Evolutionary conservation across 768 basidiomycete species (phyloP), one percentile per base, ranked within the genome.

Genomic region (Termitomyces sp.): DNA sequence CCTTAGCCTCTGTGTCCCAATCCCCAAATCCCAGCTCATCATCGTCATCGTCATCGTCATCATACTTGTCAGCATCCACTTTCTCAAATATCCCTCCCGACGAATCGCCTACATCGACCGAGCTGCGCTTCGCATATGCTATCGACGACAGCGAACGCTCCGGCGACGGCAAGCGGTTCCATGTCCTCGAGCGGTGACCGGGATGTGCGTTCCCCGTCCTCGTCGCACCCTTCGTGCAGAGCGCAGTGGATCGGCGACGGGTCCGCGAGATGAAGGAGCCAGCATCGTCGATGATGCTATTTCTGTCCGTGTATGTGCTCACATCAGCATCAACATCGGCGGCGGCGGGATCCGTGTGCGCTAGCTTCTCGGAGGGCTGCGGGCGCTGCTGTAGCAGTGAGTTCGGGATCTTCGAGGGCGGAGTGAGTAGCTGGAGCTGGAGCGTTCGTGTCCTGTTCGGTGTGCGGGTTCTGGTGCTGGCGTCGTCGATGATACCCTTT

Each of bases 221-320:
- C 13, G 34, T 36, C 12, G 13, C 15, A 55, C 51, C 62, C 63
- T n/a, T 68, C 68, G 12, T 65, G 65, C 18, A 70, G 66, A 18
- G 73, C 73, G 42, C 73, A 74, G 5, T 64, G 62, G 22, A 74
- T 74, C 16, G 73, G 73, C 2, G 72, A 73, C 0, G 71, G 72
- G 65, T 65, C 7, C 72, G 65, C 6, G 69, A 65, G 18, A 69
- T 36, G 3, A 62, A 48, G 20, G 65, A 60, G 12, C 51, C 26
- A 49, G 39, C 41, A 54, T 70, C 66, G 16, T 5, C 1, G 36
- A 29, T 29, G 29, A 29, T 29, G 6, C 29, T 29, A 3, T 29
- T 29, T 29, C 4, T 29, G 29, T 29, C 6, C 29, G 29, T 3
- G 29, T 29, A 3, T 29, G 29, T 6, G 29, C 29, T 29, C 29